Percentiles rank a stretch among this genome's conserved stretches.
Evolutionary conservation across 768 basidiomycete species (phyloP).

Genomic region (Lactarius indigo): DNA sequence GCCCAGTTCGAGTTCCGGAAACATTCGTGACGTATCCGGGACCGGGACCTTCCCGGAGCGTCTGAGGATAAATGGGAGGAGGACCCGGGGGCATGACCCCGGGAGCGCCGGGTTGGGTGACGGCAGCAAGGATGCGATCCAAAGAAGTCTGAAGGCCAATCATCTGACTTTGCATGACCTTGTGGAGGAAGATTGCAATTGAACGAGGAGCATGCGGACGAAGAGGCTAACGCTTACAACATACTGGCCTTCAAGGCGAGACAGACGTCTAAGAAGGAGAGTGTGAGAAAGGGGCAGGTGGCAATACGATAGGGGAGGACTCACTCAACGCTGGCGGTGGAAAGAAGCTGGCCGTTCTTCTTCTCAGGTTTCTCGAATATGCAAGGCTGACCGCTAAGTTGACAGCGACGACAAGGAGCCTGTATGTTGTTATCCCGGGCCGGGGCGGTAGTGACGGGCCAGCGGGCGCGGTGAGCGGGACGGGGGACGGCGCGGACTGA

Average conservation of each 20-base stretch:
- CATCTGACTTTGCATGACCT: slow-evolving; percentile 94
- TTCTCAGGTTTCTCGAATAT: slow-evolving; percentile 91
- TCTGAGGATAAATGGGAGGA: slow-evolving; percentile 24
- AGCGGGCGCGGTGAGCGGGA: slow-evolving; percentile 44
- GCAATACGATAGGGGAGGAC: slow-evolving; percentile 32
- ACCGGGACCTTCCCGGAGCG: slow-evolving; percentile 25
- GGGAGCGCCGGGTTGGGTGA: slow-evolving; percentile 38
- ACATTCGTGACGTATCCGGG: slow-evolving; percentile 27
- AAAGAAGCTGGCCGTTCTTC: slow-evolving; percentile 60
- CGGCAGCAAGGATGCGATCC: slow-evolving; percentile 72
- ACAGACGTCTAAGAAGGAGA: slow-evolving; percentile 55
- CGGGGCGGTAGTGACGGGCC: slow-evolving; percentile 77
- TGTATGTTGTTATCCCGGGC: slow-evolving; percentile 38
- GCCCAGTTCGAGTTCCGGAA: slow-evolving; percentile 27
- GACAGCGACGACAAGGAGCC: slow-evolving; percentile 90
- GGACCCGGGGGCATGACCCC: slow-evolving; percentile 30
- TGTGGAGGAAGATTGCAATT: background rate
- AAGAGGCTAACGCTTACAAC: slow-evolving; percentile 46
- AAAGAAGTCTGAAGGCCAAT: slow-evolving; percentile 90
- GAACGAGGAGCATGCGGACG: slow-evolving; percentile 11
- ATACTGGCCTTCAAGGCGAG: slow-evolving; percentile 83
- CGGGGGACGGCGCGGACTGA: slow-evolving; percentile 29
- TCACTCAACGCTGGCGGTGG: slow-evolving; percentile 72
- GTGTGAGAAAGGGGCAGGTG: slow-evolving; percentile 16
- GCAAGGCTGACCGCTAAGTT: slow-evolving; percentile 74